These are phyloP conservation scores for Talaromyces sp. DNA, from an alignment of 2,329 filamentous ascomycete species.

Conservation along the genomic window DNA sequence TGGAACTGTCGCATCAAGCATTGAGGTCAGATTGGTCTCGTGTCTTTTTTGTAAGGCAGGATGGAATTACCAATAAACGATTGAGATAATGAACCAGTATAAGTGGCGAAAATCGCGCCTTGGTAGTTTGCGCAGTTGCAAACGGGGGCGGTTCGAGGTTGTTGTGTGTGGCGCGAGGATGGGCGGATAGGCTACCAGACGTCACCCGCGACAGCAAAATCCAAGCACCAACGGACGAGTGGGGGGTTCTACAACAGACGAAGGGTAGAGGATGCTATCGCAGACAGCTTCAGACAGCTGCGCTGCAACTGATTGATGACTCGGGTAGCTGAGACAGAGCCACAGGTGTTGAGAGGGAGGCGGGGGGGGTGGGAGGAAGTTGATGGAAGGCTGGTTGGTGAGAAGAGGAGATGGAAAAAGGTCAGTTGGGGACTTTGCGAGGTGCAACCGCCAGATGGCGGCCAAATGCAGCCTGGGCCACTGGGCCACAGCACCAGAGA, in stretches of 20 bases:
- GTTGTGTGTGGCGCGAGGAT: neutral
- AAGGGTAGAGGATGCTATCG: neutral
- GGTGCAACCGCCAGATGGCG: neutral
- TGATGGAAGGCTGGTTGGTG: constrained; percentile 8
- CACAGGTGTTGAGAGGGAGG: constrained; percentile 9
- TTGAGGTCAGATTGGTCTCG: neutral
- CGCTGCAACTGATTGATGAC: neutral
- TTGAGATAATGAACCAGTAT: neutral
- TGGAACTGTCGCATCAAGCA: neutral
- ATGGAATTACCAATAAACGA: neutral
- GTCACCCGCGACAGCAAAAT: neutral
- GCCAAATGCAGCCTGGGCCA: constrained; percentile 1
- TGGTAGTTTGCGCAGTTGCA: neutral
- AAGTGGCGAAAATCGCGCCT: neutral
- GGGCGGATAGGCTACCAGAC: constrained; percentile 7
- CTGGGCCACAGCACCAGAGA: neutral
- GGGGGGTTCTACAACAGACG: neutral
- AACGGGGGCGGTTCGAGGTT: neutral
- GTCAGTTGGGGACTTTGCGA: neutral
- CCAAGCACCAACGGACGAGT: neutral
- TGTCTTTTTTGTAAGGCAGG: neutral
- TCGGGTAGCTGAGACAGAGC: constrained; percentile 1
- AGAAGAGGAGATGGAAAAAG: constrained; percentile 6
- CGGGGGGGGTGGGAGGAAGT: constrained; percentile 13
- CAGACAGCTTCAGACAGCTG: neutral